Conservation (phyloP, 495 filamentous ascomycete genomes). For the Xylaria bambusicola region DNA sequence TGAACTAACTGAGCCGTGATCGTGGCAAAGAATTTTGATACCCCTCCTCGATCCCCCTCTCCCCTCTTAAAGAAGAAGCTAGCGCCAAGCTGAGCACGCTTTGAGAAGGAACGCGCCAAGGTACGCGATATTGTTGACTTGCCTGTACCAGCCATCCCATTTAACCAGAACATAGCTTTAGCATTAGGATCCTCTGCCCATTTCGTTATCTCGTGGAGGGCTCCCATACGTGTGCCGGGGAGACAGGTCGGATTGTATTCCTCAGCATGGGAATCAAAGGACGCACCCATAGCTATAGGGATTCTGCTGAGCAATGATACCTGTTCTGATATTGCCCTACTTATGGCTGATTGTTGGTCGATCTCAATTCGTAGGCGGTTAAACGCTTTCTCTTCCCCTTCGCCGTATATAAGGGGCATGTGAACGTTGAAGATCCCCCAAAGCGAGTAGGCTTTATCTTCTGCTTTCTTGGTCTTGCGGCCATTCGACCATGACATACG, state of each 20-base stretch:
- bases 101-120: constrained; percentile 11
- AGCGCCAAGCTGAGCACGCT: constrained; percentile 26
- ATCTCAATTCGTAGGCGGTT: not conserved
- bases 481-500: no score
- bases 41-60: constrained; percentile 42
- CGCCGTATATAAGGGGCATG: not conserved
- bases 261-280: constrained; percentile 7
- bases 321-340: not conserved
- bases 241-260: constrained; percentile 20
- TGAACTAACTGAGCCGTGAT: constrained; percentile 43
- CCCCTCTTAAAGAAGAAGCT: constrained; percentile 53
- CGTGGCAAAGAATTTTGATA: constrained; percentile 46
- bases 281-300: constrained; percentile 12
- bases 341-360: not conserved
- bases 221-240: constrained; percentile 30
- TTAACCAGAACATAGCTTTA: constrained; percentile 44
- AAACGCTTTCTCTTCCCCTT: not conserved
- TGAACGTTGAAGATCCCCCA: no score
- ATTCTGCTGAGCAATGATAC: not conserved
- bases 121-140: constrained; percentile 33
- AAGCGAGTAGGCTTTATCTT: no score
- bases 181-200: not conserved
- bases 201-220: constrained; percentile 25
- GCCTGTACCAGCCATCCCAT: constrained; percentile 50
- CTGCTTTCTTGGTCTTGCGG: no score